Percentiles rank a stretch among this genome's conserved stretches.
Conservation (phyloP, 2,329 filamentous ascomycete genomes). For the Metarhizium album region DNA sequence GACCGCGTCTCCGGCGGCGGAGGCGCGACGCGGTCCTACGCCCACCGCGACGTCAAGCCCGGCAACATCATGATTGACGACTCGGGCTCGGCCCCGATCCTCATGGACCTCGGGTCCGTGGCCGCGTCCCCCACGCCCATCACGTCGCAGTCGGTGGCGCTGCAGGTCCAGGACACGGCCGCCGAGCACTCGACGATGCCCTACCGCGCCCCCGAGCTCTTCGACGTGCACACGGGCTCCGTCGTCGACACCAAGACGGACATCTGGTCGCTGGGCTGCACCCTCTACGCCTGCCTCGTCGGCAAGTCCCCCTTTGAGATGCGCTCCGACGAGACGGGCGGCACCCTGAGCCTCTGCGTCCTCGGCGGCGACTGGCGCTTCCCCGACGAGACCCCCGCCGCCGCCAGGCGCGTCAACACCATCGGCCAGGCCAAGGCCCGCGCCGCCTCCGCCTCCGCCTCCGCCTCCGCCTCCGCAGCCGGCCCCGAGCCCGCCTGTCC, state of each 20-base stretch:
- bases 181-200: conserved; percentile 98
- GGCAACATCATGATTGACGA: conserved; percentile 98
- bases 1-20: conserved; percentile 49
- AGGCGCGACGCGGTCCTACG: conserved; percentile 61
- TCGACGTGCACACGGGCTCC: conserved; percentile 90
- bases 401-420: conserved; percentile 35
- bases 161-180: conserved; percentile 87
- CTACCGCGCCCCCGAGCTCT: conserved; percentile 93
- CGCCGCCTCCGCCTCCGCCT: conserved; percentile 15
- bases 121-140: conserved; percentile 80
- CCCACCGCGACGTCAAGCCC: conserved; percentile 95
- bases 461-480: conserved; percentile 13
- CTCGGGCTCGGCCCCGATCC: conserved; percentile 73
- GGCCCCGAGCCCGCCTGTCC: too few relatives aligned
- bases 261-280: conserved; percentile 96
- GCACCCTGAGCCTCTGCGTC: conserved; percentile 84
- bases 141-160: conserved; percentile 78
- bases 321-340: conserved; percentile 90
- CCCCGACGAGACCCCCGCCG: conserved; percentile 68
- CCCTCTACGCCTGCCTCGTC: conserved; percentile 91
- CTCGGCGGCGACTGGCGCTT: conserved; percentile 93
- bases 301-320: conserved; percentile 97
- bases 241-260: conserved; percentile 94
- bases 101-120: conserved; percentile 95
- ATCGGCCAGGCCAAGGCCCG: conserved; percentile 23